Evolutionary conservation across 2,329 filamentous ascomycete genomes (phyloP), one percentile per base, ranked within the genome.

Genomic region (Xylariaceae sp.): DNA sequence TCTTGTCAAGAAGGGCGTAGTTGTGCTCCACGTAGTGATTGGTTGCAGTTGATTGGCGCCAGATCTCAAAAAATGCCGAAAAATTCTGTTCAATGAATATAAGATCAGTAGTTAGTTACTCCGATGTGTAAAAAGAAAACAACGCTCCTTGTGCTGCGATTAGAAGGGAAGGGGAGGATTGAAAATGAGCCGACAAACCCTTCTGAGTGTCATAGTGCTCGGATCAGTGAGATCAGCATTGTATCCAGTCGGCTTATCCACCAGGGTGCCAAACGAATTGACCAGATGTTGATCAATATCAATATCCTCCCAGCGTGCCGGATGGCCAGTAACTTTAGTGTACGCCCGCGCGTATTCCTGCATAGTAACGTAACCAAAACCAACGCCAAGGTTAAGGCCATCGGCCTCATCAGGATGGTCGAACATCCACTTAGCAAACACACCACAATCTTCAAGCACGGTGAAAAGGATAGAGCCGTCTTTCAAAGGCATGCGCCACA

Each of bases 401-500:
- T 45, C 42, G 4, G 42, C 22, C 29, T 40, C 37, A 3, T 25
- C 22, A 2, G 37, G 29, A 19, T 45, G 42, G n/a, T 45, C 42
- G 22, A 45, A 40, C 29, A 45, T 29, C 17, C 40, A 45, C 42
- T 45, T 45, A 3, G 40, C 42, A 19, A 40, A 45, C 32, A 27
- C 35, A 6, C 42, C 42, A 12, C 42, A 45, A 12, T 45, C 42
- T 6, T 45, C 42, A 12, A 45, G 42, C 2, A 32, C 37, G 6
- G 14, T 17, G 19, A 45, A 45, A 5, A 32, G 42, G 21, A 45
- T 32, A 1, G 42, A 36, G 10, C 42, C 37, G 6, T 7, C 37
- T 21, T 17, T 32, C 2, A 45, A 37, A 2, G 42, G 37, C 27
- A 45, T 8, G 12, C 37, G 37, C 42, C 42, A 45, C 1, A 45